Conservation (phyloP, 139 green algal species). For the Chlamydomonas sphaeroides region DNA sequence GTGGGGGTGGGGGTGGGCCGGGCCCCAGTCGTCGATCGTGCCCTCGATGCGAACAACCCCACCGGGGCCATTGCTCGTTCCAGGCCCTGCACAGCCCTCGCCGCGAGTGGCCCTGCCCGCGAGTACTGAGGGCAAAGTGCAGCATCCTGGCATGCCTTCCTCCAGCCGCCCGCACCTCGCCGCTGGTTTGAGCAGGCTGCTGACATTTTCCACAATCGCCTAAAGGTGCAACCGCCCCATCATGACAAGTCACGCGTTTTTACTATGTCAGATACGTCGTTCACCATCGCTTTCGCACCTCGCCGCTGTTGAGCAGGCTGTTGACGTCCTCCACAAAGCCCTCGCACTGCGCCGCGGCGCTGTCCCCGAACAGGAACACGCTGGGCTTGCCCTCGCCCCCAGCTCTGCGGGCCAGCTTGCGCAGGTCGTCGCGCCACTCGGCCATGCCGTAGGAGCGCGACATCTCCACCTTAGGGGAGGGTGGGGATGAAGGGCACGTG, state of each 20-base stretch:
- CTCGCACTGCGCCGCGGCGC: conserved; percentile 74
- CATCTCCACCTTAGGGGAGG: conserved; percentile 72
- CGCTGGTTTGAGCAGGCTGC: conserved; percentile 86
- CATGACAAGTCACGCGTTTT: no score
- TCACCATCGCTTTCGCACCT: no score
- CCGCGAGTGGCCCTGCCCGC: no score
- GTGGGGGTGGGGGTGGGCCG: no score
- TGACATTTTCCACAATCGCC: conserved; percentile 86
- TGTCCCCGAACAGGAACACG: conserved; percentile 86
- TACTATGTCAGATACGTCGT: no score
- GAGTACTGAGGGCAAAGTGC: no score
- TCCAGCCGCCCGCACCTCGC: conserved; percentile 48
- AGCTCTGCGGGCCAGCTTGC: conserved; percentile 71
- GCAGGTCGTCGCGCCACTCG: conserved; percentile 79
- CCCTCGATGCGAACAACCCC: no score
- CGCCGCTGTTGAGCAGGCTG: conserved; percentile 85
- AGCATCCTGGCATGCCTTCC: not conserved
- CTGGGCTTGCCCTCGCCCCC: conserved; percentile 72
- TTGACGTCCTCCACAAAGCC: conserved; percentile 88
- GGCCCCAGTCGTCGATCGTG: no score
- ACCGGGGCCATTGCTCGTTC: no score
- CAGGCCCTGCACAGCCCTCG: no score
- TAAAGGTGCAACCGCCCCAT: no score
- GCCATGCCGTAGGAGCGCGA: conserved; percentile 67
- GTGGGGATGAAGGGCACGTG: not conserved